Base-by-base conservation (phyloP, 2,329 filamentous ascomycete genomes). In the Diaporthe longicolla region DNA sequence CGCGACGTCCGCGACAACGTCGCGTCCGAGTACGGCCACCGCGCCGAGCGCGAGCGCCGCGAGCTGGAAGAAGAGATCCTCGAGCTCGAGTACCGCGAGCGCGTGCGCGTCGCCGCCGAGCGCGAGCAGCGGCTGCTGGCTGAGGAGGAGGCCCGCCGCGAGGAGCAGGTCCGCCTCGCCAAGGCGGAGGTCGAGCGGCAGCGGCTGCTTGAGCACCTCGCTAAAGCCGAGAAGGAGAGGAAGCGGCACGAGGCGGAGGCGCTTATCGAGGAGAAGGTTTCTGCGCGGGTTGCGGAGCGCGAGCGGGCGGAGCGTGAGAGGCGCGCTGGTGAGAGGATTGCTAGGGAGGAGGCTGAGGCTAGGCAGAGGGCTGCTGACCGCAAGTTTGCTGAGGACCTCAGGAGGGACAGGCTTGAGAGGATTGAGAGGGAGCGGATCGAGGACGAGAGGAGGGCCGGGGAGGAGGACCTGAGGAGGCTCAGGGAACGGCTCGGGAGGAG, bases 41-140 rank as follows among this genome's bases (percentile, higher is more conserved):
- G 48, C 3, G 57, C 65, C 13, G 37, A 45, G 1, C 43, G 43
- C 21, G 48, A 61, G 11, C 29, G 63, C 24, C 43, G 32, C 7
- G 29, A 54, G 8, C 24, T 75, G 29, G 57, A 75, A n/a, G 71
- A 75, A 1, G 65, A 70, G 32, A 54, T 75, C 19, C 35, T 26
- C 11, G 57, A 66, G 0, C 55, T 52, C 4, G 57, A 73, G 9
- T 61, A 40, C 24, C 48, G 40, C 19, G 71, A 73, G 11, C 37
- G 26, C 2, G 1, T 17, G 1, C 73, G 63, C 10, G 26, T 26
- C 8, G 21, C 13, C 7, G 26, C 29, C 10, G 73, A 75, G n/a
- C 65, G 26, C 26, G 57, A 63, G 9, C 45, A 40, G 13, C 11
- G 48, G 0, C 48, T 24, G n/a, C 17, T 17, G 45, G 57, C 48